These are phyloP conservation scores for Mentha longifolia DNA, from an alignment of 257 asterid genomes.

Conservation along the genomic window DNA sequence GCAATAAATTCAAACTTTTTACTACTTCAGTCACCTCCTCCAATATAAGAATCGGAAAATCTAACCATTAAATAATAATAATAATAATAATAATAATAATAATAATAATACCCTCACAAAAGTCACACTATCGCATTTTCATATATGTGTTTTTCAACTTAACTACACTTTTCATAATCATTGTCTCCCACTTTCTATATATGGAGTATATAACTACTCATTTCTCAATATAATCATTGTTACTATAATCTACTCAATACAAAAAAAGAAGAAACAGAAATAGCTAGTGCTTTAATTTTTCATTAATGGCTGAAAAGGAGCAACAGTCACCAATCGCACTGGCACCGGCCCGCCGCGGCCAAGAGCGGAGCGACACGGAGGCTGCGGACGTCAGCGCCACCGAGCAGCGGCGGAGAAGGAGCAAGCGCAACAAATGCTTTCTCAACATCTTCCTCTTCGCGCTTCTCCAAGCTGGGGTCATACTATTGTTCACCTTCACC, in stretches of 20 bases:
- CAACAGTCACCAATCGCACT: neutral
- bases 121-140: neutral
- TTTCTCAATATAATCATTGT: neutral
- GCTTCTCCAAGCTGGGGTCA: conserved; percentile 42
- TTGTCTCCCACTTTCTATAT: neutral
- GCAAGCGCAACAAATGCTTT: conserved; percentile 36
- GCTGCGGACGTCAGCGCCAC: neutral
- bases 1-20: neutral
- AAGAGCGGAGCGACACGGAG: neutral
- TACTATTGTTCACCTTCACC: conserved; percentile 40
- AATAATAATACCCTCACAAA: neutral
- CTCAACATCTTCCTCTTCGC: conserved; percentile 36
- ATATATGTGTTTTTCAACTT: neutral
- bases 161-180: neutral
- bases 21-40: neutral
- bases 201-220: too few relatives aligned
- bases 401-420: conserved; percentile 27
- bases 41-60: neutral
- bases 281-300: too few relatives aligned
- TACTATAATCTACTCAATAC: too few relatives aligned
- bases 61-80: neutral
- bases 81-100: neutral
- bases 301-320: conserved; percentile 9
- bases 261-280: too few relatives aligned
- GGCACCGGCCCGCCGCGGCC: neutral